Evolutionary conservation across 345 rosid species (phyloP).

Genomic region (Salix exigua): DNA sequence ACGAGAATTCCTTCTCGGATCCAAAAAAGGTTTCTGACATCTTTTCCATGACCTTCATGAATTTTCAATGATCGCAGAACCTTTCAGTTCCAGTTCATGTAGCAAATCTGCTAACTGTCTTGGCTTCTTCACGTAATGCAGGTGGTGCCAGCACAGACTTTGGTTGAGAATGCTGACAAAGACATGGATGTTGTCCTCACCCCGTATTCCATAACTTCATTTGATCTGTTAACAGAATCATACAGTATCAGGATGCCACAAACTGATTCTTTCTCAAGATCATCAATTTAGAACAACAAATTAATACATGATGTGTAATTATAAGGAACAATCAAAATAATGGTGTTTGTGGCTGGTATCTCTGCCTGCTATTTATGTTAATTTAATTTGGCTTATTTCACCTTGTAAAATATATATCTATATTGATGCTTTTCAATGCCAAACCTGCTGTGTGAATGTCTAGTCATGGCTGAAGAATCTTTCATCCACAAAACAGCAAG

Average conservation of each 20-base stretch:
- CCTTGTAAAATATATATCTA: no score
- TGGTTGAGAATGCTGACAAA: slow-evolving; percentile 40
- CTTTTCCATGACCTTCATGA: not conserved
- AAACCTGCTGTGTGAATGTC: no score
- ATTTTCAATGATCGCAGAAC: no score
- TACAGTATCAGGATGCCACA: slow-evolving; percentile 30
- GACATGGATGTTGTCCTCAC: slow-evolving; percentile 48
- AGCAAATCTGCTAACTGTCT: not conserved
- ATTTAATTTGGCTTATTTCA: no score
- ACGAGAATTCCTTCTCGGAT: slow-evolving; percentile 73
- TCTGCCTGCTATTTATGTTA: no score
- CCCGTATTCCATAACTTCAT: slow-evolving; percentile 67
- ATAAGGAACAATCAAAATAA: no score
- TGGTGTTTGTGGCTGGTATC: no score
- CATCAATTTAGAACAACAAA: slow-evolving; percentile 26
- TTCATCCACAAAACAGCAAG: no score
- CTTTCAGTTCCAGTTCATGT: not conserved
- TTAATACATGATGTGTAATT: not conserved
- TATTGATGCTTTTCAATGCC: no score
- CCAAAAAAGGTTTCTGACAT: slow-evolving; percentile 57
- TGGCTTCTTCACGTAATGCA: slow-evolving; percentile 23
- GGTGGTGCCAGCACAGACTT: slow-evolving; percentile 53
- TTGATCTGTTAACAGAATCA: slow-evolving; percentile 61
- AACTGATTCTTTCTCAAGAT: slow-evolving; percentile 37
- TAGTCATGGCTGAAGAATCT: no score